Evolutionary conservation across 2,329 filamentous ascomycete species (phyloP).

Genomic region (Rhynchosporium graminicola): DNA sequence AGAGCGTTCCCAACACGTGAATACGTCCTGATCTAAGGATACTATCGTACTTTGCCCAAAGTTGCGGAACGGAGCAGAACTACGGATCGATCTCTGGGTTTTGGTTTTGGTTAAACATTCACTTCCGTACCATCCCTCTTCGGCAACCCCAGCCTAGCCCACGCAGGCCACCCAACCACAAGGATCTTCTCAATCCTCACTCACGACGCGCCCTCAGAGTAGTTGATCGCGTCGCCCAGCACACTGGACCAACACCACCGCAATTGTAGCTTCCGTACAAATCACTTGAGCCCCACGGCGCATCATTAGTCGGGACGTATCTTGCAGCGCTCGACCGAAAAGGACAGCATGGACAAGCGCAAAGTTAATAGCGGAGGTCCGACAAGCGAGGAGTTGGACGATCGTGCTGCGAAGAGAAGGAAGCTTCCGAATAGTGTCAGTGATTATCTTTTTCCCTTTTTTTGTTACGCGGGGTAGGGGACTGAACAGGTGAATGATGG

Average conservation of each 20-base stretch:
- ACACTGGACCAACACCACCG: slow-evolving; percentile 20
- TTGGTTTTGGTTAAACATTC: slow-evolving; percentile 12
- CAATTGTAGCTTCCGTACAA: slow-evolving; percentile 25
- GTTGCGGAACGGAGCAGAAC: background rate
- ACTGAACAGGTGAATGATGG: slow-evolving; percentile 16
- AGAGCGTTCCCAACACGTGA: slow-evolving; percentile 2
- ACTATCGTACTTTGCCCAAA: background rate
- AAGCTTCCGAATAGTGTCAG: slow-evolving; percentile 54
- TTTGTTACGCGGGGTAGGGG: slow-evolving; percentile 13
- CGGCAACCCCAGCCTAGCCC: slow-evolving; percentile 9
- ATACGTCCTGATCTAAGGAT: background rate
- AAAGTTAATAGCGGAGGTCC: slow-evolving; percentile 48
- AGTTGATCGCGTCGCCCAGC: slow-evolving; percentile 17
- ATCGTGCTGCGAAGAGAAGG: slow-evolving; percentile 58
- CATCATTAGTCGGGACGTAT: slow-evolving; percentile 12
- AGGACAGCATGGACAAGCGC: slow-evolving; percentile 50
- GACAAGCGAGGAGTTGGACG: slow-evolving; percentile 51
- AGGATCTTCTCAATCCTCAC: slow-evolving; percentile 25
- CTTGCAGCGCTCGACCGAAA: slow-evolving; percentile 18
- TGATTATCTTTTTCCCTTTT: slow-evolving; percentile 35
- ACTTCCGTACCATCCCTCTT: slow-evolving; percentile 1
- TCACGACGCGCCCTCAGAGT: slow-evolving; percentile 25
- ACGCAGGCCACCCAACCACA: slow-evolving; percentile 13
- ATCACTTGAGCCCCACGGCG: slow-evolving; percentile 17
- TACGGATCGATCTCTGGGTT: background rate